Evolutionary conservation across 768 basidiomycete species (phyloP).

Genomic region (Lactarius deliciosus): DNA sequence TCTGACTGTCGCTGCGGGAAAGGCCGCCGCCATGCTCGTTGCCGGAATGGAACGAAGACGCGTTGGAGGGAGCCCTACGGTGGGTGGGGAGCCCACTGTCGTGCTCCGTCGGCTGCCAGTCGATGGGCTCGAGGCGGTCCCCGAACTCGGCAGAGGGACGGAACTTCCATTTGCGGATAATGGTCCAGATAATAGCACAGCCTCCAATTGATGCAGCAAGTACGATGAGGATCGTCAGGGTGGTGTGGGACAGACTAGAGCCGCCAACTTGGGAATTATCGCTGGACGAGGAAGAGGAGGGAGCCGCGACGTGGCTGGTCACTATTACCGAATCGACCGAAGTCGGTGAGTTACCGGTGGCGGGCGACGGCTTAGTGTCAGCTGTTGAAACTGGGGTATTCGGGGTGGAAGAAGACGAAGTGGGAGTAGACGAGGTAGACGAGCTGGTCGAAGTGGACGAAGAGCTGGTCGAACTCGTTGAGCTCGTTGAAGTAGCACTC

Average conservation of each 20-base stretch:
- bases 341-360: background rate
- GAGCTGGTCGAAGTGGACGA: slow-evolving; percentile 25
- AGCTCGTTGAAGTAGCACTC: slow-evolving; percentile 24
- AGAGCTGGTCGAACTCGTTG: slow-evolving; percentile 36
- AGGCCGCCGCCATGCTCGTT: slow-evolving; percentile 31
- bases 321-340: slow-evolving; percentile 33
- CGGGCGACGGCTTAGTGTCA: slow-evolving; percentile 31
- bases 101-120: slow-evolving; percentile 72
- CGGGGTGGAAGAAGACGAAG: slow-evolving; percentile 7
- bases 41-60: slow-evolving; percentile 69
- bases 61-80: slow-evolving; percentile 56
- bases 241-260: slow-evolving; percentile 45
- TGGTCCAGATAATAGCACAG: slow-evolving; percentile 76
- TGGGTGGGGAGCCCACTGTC: slow-evolving; percentile 47
- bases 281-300: slow-evolving; percentile 32
- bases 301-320: slow-evolving; percentile 29
- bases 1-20: slow-evolving; percentile 22
- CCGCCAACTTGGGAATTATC: slow-evolving; percentile 39
- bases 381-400: slow-evolving; percentile 32
- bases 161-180: slow-evolving; percentile 92
- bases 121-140: slow-evolving; percentile 81
- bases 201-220: slow-evolving; percentile 68
- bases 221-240: slow-evolving; percentile 63
- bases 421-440: slow-evolving; percentile 25
- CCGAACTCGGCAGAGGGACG: slow-evolving; percentile 78